Base-by-base conservation (phyloP, 257 asterid genomes). In the Solanum pinnatisectum region DNA sequence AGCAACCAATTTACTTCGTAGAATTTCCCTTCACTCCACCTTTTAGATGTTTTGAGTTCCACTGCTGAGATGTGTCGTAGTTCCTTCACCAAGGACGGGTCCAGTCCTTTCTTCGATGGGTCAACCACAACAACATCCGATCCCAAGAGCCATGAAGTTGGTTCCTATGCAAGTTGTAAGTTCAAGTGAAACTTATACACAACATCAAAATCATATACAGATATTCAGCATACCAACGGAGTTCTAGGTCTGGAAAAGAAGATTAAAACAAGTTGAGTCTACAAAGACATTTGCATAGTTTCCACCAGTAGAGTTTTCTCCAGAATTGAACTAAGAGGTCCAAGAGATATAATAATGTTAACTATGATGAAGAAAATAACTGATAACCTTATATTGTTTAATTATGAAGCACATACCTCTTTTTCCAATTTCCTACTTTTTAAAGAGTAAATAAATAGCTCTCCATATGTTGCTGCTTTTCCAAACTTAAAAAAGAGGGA, bases 81-180 rank as follows among this genome's bases (percentile, higher is more conserved):
- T 71, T 96, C 98, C 88, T 70, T 74, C 63, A 95, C 87, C 91
- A 96, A 90, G 89, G 99, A 94, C 23, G 90, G 92, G 89, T 95
- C 98, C 65, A 96, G 93, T 87, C 99, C 99, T 89, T 96, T 96
- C 88, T 98, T 91, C 2, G 98, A 98, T 88, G 99, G 98, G 90
- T 95, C 99, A 91, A 96, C 99, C 91, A 96, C 96, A 84, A 96
- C 93, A 67, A 96, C 98, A 87, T 96, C 98, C 67, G 97, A 94
- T 87, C 98, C 98, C 68, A 93, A 89, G 36, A 95, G 94, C 99
- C 99, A 96, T 90, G 98, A 91, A 87, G 88, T 92, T 84, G 99
- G 98, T 88, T 96, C 98, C 99, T 96, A 91, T 81, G 67, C 88
- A 88, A 84, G 35, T 72, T 87, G 30, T 81, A 16, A 81, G 30